Conservation (phyloP, 345 rosid genomes). For the Firmiana major region DNA sequence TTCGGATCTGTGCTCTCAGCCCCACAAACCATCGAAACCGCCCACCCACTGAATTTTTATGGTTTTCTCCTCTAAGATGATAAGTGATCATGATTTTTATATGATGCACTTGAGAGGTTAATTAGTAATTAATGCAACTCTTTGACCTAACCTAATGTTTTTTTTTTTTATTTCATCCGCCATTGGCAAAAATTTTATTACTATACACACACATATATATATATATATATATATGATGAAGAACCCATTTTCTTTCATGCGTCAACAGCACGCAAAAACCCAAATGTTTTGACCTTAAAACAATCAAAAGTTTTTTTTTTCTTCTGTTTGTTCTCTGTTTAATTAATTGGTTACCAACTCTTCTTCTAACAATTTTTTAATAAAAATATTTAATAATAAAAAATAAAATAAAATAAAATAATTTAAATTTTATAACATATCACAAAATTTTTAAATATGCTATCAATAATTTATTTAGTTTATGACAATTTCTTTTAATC, state of each 20-base stretch:
- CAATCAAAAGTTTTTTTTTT: no score
- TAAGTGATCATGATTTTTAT: not conserved
- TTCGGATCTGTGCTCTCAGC: not conserved
- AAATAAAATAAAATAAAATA: no score
- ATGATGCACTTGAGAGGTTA: not conserved
- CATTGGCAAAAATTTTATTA: not conserved
- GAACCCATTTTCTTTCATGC: not conserved
- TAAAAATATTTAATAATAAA: no score
- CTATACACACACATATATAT: not conserved
- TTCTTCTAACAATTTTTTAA: no score
- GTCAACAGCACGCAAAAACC: not conserved
- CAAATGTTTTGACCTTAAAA: not conserved
- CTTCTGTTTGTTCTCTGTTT: no score
- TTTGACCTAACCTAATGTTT: not conserved
- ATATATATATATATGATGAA: not conserved
- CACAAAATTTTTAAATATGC: no score
- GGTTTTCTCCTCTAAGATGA: not conserved
- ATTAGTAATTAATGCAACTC: not conserved
- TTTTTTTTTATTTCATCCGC: not conserved
- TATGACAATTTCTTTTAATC: no score
- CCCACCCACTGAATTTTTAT: slow-evolving; percentile 4
- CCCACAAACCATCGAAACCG: not conserved
- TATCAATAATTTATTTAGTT: no score
- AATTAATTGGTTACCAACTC: no score
- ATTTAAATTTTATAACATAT: no score